phyloP scores from a whole-genome alignment of 371 early-diverging fungal species.

The Zychaea mexicana region DNA sequence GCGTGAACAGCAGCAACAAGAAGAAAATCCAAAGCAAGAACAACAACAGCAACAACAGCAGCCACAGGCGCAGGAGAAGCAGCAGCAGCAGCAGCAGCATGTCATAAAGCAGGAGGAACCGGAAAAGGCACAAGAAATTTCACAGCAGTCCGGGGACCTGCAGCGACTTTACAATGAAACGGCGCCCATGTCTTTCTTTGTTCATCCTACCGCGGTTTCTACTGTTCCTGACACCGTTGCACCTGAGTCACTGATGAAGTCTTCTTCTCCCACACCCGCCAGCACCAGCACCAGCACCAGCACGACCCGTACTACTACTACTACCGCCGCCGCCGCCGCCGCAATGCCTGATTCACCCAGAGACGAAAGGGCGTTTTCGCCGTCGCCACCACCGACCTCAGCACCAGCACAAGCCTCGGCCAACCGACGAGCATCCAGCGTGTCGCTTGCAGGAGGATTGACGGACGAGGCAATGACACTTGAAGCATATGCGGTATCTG shows the following conservation, averaged over 20 bases:
- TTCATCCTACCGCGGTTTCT: conserved; percentile 3
- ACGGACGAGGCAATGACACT: conserved; percentile 22
- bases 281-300: background rate
- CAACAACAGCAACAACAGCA: background rate
- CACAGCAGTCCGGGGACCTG: conserved; percentile 5
- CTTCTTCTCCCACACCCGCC: background rate
- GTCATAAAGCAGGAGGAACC: background rate
- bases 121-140: background rate
- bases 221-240: conserved; percentile 21
- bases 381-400: background rate
- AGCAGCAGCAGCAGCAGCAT: background rate
- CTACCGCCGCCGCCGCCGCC: background rate
- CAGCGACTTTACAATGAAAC: conserved; percentile 5
- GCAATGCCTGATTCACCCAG: background rate
- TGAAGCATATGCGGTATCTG: conserved; percentile 26
- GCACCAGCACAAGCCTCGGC: background rate
- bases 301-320: background rate
- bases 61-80: background rate
- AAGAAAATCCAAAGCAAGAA: background rate
- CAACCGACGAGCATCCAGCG: conserved; percentile 19
- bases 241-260: conserved; percentile 24
- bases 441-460: background rate
- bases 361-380: background rate
- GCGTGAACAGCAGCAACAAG: conserved; percentile 11
- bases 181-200: conserved; percentile 6